Evolutionary conservation across 2,329 filamentous ascomycete genomes (phyloP).

Genomic region (Cladorrhinum sp.): DNA sequence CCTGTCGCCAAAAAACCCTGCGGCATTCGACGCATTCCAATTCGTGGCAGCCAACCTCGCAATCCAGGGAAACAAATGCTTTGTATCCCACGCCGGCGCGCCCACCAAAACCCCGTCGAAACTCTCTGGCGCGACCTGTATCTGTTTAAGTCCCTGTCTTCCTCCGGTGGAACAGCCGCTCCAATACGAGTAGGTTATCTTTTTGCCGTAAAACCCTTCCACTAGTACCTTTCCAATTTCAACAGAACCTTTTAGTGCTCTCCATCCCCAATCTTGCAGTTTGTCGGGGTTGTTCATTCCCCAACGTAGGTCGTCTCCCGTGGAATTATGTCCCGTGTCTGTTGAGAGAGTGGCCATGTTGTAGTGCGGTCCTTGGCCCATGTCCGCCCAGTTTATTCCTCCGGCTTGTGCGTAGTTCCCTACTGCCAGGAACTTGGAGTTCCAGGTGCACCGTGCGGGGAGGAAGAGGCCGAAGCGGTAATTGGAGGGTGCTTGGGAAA

Average conservation of each 20-base stretch:
- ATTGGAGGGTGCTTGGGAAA: not conserved
- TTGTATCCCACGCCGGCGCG: conserved; percentile 39
- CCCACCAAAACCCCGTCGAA: conserved; percentile 56
- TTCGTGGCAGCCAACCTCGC: conserved; percentile 14
- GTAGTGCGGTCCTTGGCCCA: conserved; percentile 28
- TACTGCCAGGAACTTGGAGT: not conserved
- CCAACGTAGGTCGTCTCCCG: conserved; percentile 35
- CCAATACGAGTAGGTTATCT: conserved; percentile 45
- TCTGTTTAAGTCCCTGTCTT: conserved; percentile 53
- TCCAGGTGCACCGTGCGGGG: not conserved
- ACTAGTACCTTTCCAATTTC: conserved; percentile 48
- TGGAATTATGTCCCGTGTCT: conserved; percentile 42
- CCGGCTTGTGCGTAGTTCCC: not conserved
- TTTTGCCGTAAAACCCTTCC: conserved; percentile 27
- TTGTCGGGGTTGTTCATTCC: conserved; percentile 37
- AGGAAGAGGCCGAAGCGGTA: not conserved
- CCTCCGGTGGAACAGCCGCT: conserved; percentile 58
- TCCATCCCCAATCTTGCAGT: conserved; percentile 39
- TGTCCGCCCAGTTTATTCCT: not conserved
- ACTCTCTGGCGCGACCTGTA: conserved; percentile 50
- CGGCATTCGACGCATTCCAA: conserved; percentile 3
- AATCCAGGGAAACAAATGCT: conserved; percentile 40
- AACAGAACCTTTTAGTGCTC: conserved; percentile 48
- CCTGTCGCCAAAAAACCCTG: not conserved
- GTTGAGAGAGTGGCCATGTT: conserved; percentile 44